Conservation (phyloP, 768 basidiomycete species). For the Boletus tomentosulus region DNA sequence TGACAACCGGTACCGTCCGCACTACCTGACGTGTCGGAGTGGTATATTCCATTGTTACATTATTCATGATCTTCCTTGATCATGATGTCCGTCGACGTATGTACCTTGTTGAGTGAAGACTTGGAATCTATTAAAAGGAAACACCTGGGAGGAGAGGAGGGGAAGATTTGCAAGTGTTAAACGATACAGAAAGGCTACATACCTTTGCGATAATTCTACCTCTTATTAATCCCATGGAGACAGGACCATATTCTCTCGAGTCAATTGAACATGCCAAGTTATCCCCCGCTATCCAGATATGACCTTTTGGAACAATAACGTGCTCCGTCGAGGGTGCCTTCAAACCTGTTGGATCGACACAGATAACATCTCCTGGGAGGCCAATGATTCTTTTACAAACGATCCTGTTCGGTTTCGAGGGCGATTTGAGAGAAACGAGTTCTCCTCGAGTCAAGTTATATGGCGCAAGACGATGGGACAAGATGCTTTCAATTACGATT, state of each 20-base stretch:
- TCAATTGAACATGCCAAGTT: conserved; percentile 81
- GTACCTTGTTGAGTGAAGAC: conserved; percentile 20
- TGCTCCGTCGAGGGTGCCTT: conserved; percentile 65
- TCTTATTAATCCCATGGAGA: conserved; percentile 74
- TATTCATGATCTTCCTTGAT: neutral
- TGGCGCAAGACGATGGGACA: conserved; percentile 51
- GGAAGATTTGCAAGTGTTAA: conserved; percentile 2
- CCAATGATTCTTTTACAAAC: conserved; percentile 91
- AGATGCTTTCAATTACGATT: conserved; percentile 56
- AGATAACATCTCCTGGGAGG: conserved; percentile 83
- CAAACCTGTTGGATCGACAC: conserved; percentile 79
- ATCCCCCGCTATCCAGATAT: conserved; percentile 90
- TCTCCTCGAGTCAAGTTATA: conserved; percentile 64
- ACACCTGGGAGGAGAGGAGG: conserved; percentile 17
- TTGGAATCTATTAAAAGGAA: conserved; percentile 28
- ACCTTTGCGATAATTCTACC: conserved; percentile 67
- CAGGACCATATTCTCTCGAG: conserved; percentile 90
- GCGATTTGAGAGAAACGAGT: conserved; percentile 68
- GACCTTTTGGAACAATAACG: conserved; percentile 75
- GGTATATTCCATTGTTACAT: neutral
- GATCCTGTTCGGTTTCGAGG: conserved; percentile 56
- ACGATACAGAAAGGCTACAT: conserved; percentile 13
- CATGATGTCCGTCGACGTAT: conserved; percentile 17
- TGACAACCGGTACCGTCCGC: conserved; percentile 25
- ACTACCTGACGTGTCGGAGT: neutral